Conservation (phyloP, 2,329 filamentous ascomycete genomes). For the Diaporthe sp. region DNA sequence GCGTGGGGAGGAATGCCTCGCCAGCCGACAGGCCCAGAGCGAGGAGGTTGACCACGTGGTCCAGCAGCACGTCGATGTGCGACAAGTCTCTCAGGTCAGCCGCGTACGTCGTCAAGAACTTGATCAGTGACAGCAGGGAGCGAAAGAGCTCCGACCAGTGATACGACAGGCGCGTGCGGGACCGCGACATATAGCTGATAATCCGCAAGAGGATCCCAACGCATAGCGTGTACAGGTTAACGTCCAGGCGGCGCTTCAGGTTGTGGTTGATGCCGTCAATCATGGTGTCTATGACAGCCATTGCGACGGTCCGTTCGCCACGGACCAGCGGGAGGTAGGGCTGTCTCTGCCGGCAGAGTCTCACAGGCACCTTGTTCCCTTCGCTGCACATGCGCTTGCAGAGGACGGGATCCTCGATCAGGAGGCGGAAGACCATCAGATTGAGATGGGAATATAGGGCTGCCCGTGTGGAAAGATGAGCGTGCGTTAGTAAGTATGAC, state of each 20-base stretch:
- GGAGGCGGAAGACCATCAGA: slow-evolving; percentile 85
- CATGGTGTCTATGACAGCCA: slow-evolving; percentile 86
- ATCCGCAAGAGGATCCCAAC: slow-evolving; percentile 87
- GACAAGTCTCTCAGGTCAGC: slow-evolving; percentile 79
- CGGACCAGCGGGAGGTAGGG: slow-evolving; percentile 85
- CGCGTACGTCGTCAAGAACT: slow-evolving; percentile 91
- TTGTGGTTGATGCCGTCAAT: slow-evolving; percentile 96
- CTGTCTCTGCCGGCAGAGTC: slow-evolving; percentile 89
- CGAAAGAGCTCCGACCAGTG: slow-evolving; percentile 98
- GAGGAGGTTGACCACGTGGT: slow-evolving; percentile 84
- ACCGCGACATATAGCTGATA: slow-evolving; percentile 86
- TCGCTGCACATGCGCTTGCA: slow-evolving; percentile 89
- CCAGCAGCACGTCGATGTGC: slow-evolving; percentile 80
- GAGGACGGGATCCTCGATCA: slow-evolving; percentile 87
- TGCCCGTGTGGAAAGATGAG: slow-evolving; percentile 84
- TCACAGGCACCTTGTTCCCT: slow-evolving; percentile 79
- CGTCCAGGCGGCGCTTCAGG: slow-evolving; percentile 85
- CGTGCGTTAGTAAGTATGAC: slow-evolving; percentile 94
- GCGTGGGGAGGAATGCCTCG: slow-evolving; percentile 90
- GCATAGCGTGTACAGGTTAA: slow-evolving; percentile 85
- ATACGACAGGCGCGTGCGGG: slow-evolving; percentile 84
- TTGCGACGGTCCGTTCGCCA: slow-evolving; percentile 80
- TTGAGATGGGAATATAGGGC: slow-evolving; percentile 88
- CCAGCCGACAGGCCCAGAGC: slow-evolving; percentile 88
- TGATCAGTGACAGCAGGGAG: slow-evolving; percentile 86